Evolutionary conservation across 2,329 filamentous ascomycete species (phyloP).

Genomic region (Colletotrichum falcatum): DNA sequence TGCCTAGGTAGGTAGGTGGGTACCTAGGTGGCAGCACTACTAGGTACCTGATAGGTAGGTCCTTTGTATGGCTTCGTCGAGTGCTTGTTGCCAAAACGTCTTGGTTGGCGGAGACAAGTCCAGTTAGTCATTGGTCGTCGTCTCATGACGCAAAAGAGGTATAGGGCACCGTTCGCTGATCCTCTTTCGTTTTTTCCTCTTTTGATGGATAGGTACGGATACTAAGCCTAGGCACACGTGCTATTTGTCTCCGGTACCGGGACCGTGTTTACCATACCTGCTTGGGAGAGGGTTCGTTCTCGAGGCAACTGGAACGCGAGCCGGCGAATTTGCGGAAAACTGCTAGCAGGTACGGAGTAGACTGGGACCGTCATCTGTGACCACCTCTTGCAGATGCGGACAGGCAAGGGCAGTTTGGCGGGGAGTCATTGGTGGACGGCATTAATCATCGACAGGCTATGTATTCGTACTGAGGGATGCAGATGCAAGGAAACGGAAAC

Average conservation of each 20-base stretch:
- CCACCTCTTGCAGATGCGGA: constrained; percentile 19
- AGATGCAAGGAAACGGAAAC: constrained; percentile 28
- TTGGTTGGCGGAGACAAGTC: not conserved
- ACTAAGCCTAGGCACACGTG: no score
- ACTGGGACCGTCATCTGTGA: constrained; percentile 17
- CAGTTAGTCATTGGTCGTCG: not conserved
- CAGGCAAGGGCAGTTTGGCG: constrained; percentile 4
- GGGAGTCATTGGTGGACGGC: constrained; percentile 22
- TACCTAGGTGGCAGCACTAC: no score
- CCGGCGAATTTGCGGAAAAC: not conserved
- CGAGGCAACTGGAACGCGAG: not conserved
- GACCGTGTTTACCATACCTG: not conserved
- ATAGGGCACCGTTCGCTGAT: constrained; percentile 12
- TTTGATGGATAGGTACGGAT: constrained; percentile 11
- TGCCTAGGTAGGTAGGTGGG: no score
- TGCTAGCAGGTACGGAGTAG: not conserved
- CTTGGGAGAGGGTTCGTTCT: not conserved
- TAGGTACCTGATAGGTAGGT: no score
- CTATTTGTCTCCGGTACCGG: constrained; percentile 9
- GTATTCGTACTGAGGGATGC: constrained; percentile 1
- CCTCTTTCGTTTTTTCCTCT: constrained; percentile 10
- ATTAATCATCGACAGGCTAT: constrained; percentile 14
- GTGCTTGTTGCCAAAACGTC: not conserved
- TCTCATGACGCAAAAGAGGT: constrained; percentile 9
- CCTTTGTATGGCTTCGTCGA: not conserved